phyloP scores from a whole-genome alignment of 2,329 filamentous ascomycete species.

The Trichoderma sp. region DNA sequence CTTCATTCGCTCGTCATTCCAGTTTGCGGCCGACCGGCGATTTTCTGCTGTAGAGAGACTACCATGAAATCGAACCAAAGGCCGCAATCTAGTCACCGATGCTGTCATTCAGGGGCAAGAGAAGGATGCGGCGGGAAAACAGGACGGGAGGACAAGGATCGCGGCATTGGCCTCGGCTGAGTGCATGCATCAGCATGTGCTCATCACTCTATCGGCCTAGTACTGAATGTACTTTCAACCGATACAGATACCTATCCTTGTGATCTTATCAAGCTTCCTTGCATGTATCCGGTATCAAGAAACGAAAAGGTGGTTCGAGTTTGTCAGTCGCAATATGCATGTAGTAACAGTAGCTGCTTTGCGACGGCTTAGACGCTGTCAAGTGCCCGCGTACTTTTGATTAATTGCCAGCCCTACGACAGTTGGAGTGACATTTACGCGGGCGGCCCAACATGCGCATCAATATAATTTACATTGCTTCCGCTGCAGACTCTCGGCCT shows the following conservation, averaged over 20 bases:
- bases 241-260: neutral
- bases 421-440: conserved; percentile 6
- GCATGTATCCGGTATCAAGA: neutral
- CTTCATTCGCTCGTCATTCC: neutral
- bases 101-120: conserved; percentile 16
- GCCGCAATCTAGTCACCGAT: no score
- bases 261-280: neutral
- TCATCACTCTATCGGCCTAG: conserved; percentile 16
- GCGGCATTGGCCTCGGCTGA: conserved; percentile 18
- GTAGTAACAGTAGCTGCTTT: no score
- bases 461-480: conserved; percentile 1
- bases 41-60: no score
- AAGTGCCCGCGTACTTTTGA: conserved; percentile 2
- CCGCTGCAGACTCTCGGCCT: neutral
- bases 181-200: conserved; percentile 22
- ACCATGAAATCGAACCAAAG: neutral
- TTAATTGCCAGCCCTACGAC: conserved; percentile 25
- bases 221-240: neutral
- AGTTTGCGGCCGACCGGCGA: neutral
- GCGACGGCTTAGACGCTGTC: neutral
- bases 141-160: neutral
- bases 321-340: no score
- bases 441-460: no score
- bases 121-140: neutral
- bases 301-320: no score